These are phyloP conservation scores for Colletotrichum tabaci DNA, from an alignment of 2,329 filamentous ascomycete species.

Conservation along the genomic window DNA sequence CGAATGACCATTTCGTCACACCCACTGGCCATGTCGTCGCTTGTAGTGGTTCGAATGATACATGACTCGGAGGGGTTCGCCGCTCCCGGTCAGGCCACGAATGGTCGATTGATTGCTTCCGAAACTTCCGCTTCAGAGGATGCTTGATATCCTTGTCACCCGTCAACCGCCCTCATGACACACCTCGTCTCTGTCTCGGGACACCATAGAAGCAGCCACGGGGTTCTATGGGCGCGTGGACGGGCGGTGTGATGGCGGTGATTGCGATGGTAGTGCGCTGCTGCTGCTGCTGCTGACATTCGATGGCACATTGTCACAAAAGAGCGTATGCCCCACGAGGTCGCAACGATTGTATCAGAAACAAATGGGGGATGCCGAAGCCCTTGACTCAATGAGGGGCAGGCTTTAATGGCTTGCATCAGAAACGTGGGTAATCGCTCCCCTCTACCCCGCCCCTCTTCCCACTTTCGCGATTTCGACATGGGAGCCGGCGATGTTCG, in stretches of 20 bases:
- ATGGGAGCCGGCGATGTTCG: neutral
- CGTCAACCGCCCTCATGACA: constrained; percentile 22
- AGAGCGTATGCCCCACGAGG: constrained; percentile 8
- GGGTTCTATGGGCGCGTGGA: constrained; percentile 8
- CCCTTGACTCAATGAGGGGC: constrained; percentile 28
- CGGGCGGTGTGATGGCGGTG: constrained; percentile 12
- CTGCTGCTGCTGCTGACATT: neutral
- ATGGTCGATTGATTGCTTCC: constrained; percentile 13
- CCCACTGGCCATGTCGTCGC: constrained; percentile 7
- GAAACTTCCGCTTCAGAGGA: constrained; percentile 11
- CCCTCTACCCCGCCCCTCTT: constrained; percentile 19
- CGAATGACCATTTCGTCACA: constrained; percentile 10
- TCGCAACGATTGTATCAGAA: constrained; percentile 12
- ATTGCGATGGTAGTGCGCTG: neutral
- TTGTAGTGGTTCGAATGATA: constrained; percentile 11
- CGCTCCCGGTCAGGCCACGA: constrained; percentile 20
- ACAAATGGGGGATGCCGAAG: constrained; percentile 9
- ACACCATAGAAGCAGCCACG: constrained; percentile 14
- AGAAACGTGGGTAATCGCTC: constrained; percentile 39
- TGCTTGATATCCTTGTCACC: constrained; percentile 14
- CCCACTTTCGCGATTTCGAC: constrained; percentile 19
- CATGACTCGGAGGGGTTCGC: constrained; percentile 24
- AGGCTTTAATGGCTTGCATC: constrained; percentile 40
- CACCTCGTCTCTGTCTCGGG: neutral
- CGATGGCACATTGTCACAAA: constrained; percentile 21